These are phyloP conservation scores for Fraxinus cuspidata DNA, from an alignment of 257 asterid species.

Conservation along the genomic window DNA sequence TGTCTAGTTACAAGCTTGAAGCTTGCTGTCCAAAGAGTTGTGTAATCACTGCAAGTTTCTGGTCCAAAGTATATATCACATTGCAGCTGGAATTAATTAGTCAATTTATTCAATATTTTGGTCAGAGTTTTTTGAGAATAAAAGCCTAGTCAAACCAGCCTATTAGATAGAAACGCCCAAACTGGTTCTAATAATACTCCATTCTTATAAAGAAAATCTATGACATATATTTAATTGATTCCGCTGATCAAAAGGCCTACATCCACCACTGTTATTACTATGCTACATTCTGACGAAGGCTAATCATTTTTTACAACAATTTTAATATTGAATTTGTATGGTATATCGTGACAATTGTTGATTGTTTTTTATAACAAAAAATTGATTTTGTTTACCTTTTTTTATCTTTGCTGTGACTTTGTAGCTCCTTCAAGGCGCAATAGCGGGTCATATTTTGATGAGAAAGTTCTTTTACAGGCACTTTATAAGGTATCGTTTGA, in stretches of 20 bases:
- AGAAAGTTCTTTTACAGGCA: constrained; percentile 70
- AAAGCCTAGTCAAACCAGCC: not conserved
- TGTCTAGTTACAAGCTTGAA: constrained; percentile 16
- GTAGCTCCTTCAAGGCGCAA: constrained; percentile 60
- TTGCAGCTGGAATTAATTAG: not conserved
- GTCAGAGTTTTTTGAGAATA: not conserved
- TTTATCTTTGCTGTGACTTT: constrained; percentile 29
- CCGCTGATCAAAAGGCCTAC: not conserved
- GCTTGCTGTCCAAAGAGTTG: constrained; percentile 12
- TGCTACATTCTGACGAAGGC: not conserved
- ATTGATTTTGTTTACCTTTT: not conserved
- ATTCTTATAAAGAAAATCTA: not conserved
- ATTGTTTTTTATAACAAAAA: not conserved
- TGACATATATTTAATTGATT: not conserved
- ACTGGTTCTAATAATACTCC: not conserved
- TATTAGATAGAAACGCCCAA: not conserved
- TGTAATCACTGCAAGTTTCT: constrained; percentile 12
- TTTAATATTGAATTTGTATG: constrained; percentile 2
- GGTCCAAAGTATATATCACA: not conserved
- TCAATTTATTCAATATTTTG: not conserved
- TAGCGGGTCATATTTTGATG: constrained; percentile 79
- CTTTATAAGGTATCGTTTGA: constrained; percentile 70
- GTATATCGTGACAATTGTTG: not conserved
- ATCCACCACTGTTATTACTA: not conserved
- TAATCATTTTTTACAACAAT: not conserved